phyloP scores from a whole-genome alignment of 2,329 filamentous ascomycete genomes.

The Fusarium beomiforme region DNA sequence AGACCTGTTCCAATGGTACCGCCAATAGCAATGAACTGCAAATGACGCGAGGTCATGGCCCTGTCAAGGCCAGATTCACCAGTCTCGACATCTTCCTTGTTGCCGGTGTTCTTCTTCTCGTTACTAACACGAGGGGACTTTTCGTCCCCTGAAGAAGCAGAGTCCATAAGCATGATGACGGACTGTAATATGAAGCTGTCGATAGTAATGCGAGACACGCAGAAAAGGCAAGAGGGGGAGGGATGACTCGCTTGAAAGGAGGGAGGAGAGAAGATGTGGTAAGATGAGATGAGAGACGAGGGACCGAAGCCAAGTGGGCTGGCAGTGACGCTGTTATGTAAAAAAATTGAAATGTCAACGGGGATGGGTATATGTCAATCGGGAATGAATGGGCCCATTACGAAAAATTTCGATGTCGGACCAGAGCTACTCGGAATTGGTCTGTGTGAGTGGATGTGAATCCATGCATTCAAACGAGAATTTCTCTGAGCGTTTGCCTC shows the following conservation, averaged over 20 bases:
- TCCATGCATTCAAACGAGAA: neutral
- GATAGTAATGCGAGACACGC: neutral
- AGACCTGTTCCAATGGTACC: slow-evolving; percentile 79
- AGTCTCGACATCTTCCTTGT: slow-evolving; percentile 49
- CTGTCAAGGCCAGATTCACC: slow-evolving; percentile 52
- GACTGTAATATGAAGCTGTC: slow-evolving; percentile 11
- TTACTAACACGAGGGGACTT: slow-evolving; percentile 44
- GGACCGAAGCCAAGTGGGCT: slow-evolving; percentile 38
- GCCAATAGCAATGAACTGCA: slow-evolving; percentile 62
- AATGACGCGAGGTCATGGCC: slow-evolving; percentile 52
- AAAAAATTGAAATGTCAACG: slow-evolving; percentile 36
- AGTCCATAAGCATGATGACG: slow-evolving; percentile 36
- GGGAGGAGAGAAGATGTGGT: neutral
- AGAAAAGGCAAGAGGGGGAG: neutral
- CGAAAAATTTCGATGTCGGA: slow-evolving; percentile 35
- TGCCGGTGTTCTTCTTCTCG: slow-evolving; percentile 34
- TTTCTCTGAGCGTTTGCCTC: slow-evolving; percentile 25
- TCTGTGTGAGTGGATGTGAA: slow-evolving; percentile 18
- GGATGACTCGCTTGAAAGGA: slow-evolving; percentile 11
- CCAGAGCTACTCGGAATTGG: slow-evolving; percentile 4
- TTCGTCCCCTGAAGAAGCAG: slow-evolving; percentile 39
- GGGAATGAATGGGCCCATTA: slow-evolving; percentile 41
- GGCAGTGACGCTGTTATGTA: slow-evolving; percentile 40
- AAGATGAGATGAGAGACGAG: slow-evolving; percentile 11
- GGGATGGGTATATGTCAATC: slow-evolving; percentile 28